These are phyloP conservation scores for Fusarium verticillioides DNA, from an alignment of 2,329 filamentous ascomycete genomes.

Conservation along the genomic window DNA sequence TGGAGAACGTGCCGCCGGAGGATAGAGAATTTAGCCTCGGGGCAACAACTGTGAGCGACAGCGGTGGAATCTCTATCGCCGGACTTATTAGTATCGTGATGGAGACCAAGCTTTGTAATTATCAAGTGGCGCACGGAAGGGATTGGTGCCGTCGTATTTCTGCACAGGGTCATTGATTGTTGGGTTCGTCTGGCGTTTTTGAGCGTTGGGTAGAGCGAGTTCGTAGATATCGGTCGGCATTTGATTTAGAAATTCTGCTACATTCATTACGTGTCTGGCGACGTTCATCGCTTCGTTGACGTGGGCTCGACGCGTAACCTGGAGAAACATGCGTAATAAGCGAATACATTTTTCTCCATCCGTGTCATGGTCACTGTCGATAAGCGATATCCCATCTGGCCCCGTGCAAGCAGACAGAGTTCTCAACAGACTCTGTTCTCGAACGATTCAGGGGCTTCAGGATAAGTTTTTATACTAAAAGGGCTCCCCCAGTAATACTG, in stretches of 20 bases:
- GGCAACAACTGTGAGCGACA: conserved; percentile 92
- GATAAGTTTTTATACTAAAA: background rate
- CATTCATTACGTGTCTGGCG: conserved; percentile 9
- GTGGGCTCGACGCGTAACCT: conserved; percentile 14
- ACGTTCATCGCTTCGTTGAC: background rate
- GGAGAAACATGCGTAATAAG: conserved; percentile 10
- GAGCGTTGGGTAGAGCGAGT: background rate
- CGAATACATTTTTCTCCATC: background rate
- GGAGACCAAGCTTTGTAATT: conserved; percentile 84
- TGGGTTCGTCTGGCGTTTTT: conserved; percentile 11
- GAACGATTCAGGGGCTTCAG: conserved; percentile 2
- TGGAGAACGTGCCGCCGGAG: conserved; percentile 78
- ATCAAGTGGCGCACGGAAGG: conserved; percentile 84
- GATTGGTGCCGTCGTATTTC: conserved; percentile 74
- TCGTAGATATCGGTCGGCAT: conserved; percentile 2
- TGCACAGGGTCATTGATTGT: conserved; percentile 39
- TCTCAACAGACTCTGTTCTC: background rate
- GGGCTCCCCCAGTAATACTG: background rate
- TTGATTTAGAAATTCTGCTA: conserved; percentile 10
- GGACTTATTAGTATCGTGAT: conserved; percentile 85
- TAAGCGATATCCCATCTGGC: conserved; percentile 18
- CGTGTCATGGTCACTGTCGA: conserved; percentile 7
- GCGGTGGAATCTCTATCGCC: conserved; percentile 88
- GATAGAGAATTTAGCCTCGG: conserved; percentile 93
- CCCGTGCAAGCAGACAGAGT: background rate